A percentile compares a stretch with the other conserved stretches of the same genome.
phyloP scores from a whole-genome alignment of 306 rosid genomes.

The Calophaca sinica region DNA sequence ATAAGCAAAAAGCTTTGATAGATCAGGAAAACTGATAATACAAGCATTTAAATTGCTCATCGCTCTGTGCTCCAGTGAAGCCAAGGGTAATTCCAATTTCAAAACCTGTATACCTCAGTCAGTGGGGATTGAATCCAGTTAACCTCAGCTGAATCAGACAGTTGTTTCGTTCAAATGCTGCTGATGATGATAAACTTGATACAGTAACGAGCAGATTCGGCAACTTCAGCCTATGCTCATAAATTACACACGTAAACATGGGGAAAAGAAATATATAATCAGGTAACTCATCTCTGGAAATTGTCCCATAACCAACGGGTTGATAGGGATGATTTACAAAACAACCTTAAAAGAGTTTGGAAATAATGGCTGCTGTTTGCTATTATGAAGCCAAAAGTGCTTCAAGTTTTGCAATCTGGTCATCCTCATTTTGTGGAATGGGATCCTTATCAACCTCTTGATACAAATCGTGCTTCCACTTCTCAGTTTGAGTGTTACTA shows the following conservation, averaged over 20 bases:
- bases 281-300: constrained; percentile 23
- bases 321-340: neutral
- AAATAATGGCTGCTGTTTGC: constrained; percentile 25
- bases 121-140: constrained; percentile 52
- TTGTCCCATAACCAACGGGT: neutral
- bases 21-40: neutral
- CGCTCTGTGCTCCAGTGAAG: constrained; percentile 47
- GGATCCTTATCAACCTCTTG: constrained; percentile 70
- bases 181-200: too few species aligned
- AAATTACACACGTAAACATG: constrained; percentile 26
- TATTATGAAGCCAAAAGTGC: constrained; percentile 72
- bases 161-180: too few species aligned
- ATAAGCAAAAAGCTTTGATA: neutral
- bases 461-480: constrained; percentile 87
- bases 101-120: constrained; percentile 59
- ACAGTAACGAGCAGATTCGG: neutral
- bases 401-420: constrained; percentile 80
- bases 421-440: constrained; percentile 75
- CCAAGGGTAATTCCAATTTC: constrained; percentile 62
- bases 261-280: neutral
- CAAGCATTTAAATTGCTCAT: constrained; percentile 3
- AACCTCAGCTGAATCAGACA: too few species aligned
- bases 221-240: neutral
- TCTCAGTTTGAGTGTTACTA: constrained; percentile 56
- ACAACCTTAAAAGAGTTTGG: neutral